Evolutionary conservation across 2,329 filamentous ascomycete species (phyloP), one percentile per base, ranked within the genome.

Genomic region (Trichocomaceae sp.): DNA sequence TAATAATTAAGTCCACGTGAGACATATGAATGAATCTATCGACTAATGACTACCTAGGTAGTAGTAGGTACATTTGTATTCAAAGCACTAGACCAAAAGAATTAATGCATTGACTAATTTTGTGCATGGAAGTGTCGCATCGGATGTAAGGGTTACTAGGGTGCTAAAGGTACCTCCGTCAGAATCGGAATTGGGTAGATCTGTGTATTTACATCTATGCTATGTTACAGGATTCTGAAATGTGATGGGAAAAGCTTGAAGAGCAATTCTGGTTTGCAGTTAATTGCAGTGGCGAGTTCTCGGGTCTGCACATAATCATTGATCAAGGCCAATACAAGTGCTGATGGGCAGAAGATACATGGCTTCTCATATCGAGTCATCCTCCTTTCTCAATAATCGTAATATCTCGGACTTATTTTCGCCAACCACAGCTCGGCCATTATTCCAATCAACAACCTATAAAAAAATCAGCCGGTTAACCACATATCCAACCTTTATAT

Each of bases 341-440:
- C 23, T 15, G 33, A 19, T 8, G 15, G n/a, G n/a, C 35, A 13
- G 35, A 17, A 17, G 7, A 39, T 3, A 35, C 15, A 35, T 17
- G 20, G 10, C 9, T 41, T 8, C 26, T 29, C 26, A 53, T 33
- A 47, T 52, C 29, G 54, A 52, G 41, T 51, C 35, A 37, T 52
- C 48, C 26, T 44, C 50, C 26, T 56, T 51, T 39, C 52, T 45
- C 17, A 96, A 72, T 72, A 96, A 79, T 73, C 87, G 90, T 67
- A 96, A 73, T 58, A 97, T 96, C 75, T 92, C 87, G 15, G 90
- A 95, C 75, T 96, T 86, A 60, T 87, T 85, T 50, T 88, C 88
- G 19, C 89, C 88, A 23, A 83, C 76, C 9, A 84, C 81, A 47
- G 85, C 92, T 70, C 84, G 87, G 60, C 91, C 93, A 70, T 92